phyloP scores from a whole-genome alignment of 768 basidiomycete genomes.

The Boletellus ananas region DNA sequence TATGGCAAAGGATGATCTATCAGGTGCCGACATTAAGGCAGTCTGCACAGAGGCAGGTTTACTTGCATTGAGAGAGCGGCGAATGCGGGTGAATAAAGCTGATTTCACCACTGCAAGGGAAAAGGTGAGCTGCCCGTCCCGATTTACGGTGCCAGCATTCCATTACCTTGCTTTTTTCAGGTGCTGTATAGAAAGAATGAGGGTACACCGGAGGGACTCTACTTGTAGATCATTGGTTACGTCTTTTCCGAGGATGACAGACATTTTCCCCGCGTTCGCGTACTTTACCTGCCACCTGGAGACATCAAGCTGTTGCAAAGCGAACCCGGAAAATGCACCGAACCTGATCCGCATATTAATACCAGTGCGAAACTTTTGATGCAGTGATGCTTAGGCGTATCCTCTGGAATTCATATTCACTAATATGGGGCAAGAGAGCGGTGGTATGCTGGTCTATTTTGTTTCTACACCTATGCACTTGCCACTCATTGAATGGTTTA shows the following conservation, averaged over 20 bases:
- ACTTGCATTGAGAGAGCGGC: constrained; percentile 86
- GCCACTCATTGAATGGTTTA: too few species aligned
- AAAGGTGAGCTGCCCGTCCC: constrained; percentile 55
- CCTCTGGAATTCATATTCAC: background rate
- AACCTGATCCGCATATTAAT: background rate
- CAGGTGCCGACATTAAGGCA: constrained; percentile 98
- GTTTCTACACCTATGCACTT: background rate
- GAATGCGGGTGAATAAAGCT: constrained; percentile 90
- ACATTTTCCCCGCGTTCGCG: background rate
- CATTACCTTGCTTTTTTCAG: constrained; percentile 33
- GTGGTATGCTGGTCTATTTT: background rate
- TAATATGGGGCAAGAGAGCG: background rate
- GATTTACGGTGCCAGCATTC: constrained; percentile 5
- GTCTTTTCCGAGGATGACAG: constrained; percentile 6
- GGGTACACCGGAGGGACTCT: constrained; percentile 87
- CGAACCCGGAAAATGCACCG: background rate
- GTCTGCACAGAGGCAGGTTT: constrained; percentile 99
- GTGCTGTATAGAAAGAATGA: constrained; percentile 97
- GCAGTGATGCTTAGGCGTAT: background rate
- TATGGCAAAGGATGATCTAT: constrained; percentile 92
- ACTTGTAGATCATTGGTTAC: constrained; percentile 47
- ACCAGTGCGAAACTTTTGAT: background rate
- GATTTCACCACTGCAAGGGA: constrained; percentile 91
- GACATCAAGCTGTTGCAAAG: background rate
- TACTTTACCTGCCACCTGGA: background rate